Percentiles rank a stretch among this genome's conserved stretches.
Evolutionary conservation across 257 asterid species (phyloP).

Genomic region (Pogostemon cablin): DNA sequence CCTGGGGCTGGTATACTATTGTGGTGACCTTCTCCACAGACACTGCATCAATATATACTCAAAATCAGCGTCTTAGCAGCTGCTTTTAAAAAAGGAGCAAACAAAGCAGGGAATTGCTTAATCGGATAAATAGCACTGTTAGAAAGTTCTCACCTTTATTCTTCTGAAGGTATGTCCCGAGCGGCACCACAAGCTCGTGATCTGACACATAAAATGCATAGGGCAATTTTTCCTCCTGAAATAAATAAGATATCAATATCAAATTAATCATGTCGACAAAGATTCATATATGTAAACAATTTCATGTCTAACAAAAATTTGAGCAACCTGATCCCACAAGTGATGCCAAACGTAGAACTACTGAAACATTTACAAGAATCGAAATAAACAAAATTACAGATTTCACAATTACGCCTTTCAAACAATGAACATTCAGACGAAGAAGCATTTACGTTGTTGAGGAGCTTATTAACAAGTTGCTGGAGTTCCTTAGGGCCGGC

Average conservation of each 20-base stretch:
- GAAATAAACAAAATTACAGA: background rate
- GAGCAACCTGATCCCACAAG: background rate
- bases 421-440: background rate
- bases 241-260: slow-evolving; percentile 25
- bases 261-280: slow-evolving; percentile 6
- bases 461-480: slow-evolving; percentile 77
- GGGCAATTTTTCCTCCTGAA: slow-evolving; percentile 87
- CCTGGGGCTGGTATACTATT: slow-evolving; percentile 94
- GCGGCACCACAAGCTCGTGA: slow-evolving; percentile 79
- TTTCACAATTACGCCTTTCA: background rate
- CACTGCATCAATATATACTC: slow-evolving; percentile 53
- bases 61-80: slow-evolving; percentile 28
- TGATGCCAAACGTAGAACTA: background rate
- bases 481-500: slow-evolving; percentile 87
- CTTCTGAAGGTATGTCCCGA: slow-evolving; percentile 72
- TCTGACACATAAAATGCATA: slow-evolving; percentile 85
- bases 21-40: slow-evolving; percentile 90
- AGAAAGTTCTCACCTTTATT: slow-evolving; percentile 59
- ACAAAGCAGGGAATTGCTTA: background rate
- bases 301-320: background rate
- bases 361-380: background rate
- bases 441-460: slow-evolving; percentile 54
- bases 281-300: background rate
- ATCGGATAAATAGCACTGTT: background rate
- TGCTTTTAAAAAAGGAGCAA: slow-evolving; percentile 11